Percentiles rank a stretch among this genome's conserved stretches.
Conservation (phyloP, 306 rosid genomes). For the Prunus davidiana region DNA sequence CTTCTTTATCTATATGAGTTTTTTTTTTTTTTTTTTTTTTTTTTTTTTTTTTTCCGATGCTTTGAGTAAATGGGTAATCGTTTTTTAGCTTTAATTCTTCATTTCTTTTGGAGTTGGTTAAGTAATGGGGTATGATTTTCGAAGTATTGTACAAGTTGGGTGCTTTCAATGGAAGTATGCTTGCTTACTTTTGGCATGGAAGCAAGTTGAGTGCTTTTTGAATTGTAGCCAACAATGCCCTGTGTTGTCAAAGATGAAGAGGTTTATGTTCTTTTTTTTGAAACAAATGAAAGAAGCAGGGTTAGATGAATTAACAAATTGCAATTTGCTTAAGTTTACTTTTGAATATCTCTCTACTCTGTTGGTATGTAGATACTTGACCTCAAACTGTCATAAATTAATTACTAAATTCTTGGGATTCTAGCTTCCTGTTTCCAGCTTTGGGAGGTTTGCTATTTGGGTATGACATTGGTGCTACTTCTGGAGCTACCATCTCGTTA, state of each 20-base stretch:
- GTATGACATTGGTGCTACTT: conserved; percentile 96
- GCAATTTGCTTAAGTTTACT: not conserved
- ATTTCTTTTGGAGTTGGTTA: not conserved
- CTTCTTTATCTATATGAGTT: not conserved
- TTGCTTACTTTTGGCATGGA: not conserved
- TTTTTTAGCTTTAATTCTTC: not conserved
- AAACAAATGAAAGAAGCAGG: not conserved
- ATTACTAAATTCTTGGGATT: conserved; percentile 22
- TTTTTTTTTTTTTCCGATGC: no score
- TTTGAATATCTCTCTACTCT: not conserved
- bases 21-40: no score
- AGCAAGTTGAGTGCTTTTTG: not conserved
- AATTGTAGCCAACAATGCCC: not conserved
- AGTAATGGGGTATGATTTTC: not conserved
- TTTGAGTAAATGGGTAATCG: not conserved
- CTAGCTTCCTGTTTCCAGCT: conserved; percentile 90
- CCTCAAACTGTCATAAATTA: not conserved
- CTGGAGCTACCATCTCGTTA: conserved; percentile 83
- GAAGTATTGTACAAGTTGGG: not conserved
- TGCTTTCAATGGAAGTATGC: not conserved
- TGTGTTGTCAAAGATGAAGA: not conserved
- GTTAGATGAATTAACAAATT: not conserved
- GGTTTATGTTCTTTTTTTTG: not conserved
- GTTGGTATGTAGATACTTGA: not conserved
- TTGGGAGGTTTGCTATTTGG: conserved; percentile 97